Percentiles rank a stretch among this genome's conserved stretches.
Conservation (phyloP, 306 rosid genomes). For the Styphnolobium japonicum region DNA sequence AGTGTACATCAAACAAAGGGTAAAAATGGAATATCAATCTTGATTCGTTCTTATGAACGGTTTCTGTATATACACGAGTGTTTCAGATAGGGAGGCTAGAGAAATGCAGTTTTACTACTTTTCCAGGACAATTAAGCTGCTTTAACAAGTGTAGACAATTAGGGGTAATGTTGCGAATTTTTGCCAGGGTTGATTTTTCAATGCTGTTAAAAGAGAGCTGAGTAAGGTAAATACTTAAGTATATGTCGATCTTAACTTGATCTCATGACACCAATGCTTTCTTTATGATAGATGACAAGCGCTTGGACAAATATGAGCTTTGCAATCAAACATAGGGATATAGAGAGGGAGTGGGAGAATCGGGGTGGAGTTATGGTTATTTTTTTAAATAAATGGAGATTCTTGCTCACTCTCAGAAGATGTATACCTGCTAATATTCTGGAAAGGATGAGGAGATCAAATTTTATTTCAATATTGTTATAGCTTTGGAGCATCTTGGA, state of each 20-base stretch:
- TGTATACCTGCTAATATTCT: constrained; percentile 84
- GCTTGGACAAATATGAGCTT: constrained; percentile 99
- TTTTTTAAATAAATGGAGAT: constrained; percentile 87
- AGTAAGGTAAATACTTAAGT: constrained; percentile 81
- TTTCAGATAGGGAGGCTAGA: constrained; percentile 33
- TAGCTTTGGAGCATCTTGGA: constrained; percentile 99
- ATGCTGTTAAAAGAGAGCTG: constrained; percentile 65
- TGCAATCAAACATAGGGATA: constrained; percentile 98
- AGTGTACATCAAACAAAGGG: neutral
- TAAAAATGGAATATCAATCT: neutral
- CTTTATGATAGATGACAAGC: constrained; percentile 99
- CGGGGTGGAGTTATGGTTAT: constrained; percentile 94
- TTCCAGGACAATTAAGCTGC: constrained; percentile 27
- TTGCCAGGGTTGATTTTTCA: constrained; percentile 49
- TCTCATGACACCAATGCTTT: constrained; percentile 97
- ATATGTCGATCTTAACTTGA: constrained; percentile 70
- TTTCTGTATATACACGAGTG: neutral
- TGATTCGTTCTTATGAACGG: neutral
- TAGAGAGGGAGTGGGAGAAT: constrained; percentile 99
- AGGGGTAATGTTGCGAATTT: constrained; percentile 33
- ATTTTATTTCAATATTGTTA: constrained; percentile 79
- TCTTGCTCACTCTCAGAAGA: constrained; percentile 97
- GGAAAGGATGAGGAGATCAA: constrained; percentile 96
- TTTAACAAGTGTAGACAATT: constrained; percentile 28
- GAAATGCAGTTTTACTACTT: constrained; percentile 29